Conservation (phyloP, 148 eudicot species). For the Polygonum aviculare region DNA sequence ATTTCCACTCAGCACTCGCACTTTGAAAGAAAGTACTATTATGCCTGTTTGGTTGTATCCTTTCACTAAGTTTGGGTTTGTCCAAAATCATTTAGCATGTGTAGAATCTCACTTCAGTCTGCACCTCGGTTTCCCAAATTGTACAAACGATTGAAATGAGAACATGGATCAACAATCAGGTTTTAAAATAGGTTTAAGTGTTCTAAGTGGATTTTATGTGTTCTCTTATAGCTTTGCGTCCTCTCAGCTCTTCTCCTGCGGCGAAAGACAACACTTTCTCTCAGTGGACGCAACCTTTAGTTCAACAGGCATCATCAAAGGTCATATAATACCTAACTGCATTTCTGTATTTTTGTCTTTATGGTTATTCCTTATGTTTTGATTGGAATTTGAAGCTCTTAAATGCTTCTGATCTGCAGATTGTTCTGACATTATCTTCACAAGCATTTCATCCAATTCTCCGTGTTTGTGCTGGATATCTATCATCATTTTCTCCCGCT, state of each 20-base stretch:
- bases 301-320: slow-evolving; percentile 68
- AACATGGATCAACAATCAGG: neutral
- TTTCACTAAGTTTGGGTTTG: neutral
- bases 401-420: slow-evolving; percentile 35
- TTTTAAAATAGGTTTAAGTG: neutral
- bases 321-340: slow-evolving; percentile 19
- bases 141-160: neutral
- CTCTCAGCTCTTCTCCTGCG: slow-evolving; percentile 33
- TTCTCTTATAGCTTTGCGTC: slow-evolving; percentile 61
- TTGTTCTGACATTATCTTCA: slow-evolving; percentile 64
- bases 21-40: neutral
- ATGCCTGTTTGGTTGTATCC: neutral
- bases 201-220: neutral
- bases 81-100: neutral
- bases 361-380: neutral
- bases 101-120: neutral
- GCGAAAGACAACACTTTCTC: slow-evolving; percentile 54
- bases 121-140: neutral
- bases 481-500: slow-evolving; percentile 65
- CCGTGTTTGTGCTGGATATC: slow-evolving; percentile 71
- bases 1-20: neutral
- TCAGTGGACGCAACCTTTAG: slow-evolving; percentile 66
- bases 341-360: neutral
- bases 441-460: slow-evolving; percentile 51
- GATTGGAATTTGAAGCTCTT: slow-evolving; percentile 12